Conservation (phyloP, 2,329 filamentous ascomycete genomes). For the Fusarium luffae region DNA sequence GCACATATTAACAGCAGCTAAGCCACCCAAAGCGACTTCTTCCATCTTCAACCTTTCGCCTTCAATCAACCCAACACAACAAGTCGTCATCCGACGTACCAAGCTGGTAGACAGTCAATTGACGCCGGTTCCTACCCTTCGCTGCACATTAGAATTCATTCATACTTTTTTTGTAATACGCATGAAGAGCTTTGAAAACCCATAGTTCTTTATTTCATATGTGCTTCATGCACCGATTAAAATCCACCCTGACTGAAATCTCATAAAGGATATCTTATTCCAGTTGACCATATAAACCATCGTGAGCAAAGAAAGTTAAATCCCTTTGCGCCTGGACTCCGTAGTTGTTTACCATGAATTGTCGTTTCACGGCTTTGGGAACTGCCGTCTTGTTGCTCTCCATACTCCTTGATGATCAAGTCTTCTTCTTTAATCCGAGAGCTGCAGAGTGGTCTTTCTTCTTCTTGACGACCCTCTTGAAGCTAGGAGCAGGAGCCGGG, state of each 20-base stretch:
- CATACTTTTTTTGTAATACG: no score
- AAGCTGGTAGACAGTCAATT: no score
- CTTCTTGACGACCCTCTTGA: conserved; percentile 82
- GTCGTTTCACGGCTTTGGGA: not conserved
- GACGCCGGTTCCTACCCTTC: no score
- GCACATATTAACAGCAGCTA: no score
- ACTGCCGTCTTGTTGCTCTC: rapidly evolving
- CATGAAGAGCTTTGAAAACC: not conserved
- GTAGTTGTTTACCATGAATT: not conserved
- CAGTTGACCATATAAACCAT: not conserved
- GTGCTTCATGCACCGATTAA: not conserved
- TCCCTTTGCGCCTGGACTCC: not conserved
- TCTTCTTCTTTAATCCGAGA: conserved; percentile 91
- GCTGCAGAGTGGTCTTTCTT: conserved; percentile 84
- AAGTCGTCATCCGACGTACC: no score
- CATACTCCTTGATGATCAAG: conserved; percentile 55
- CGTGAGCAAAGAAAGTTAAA: not conserved
- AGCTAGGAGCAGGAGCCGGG: conserved; percentile 54
- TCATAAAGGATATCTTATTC: not conserved
- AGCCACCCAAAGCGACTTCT: no score
- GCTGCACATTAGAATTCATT: no score
- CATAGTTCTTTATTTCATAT: not conserved
- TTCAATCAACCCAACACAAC: no score
- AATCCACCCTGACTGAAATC: not conserved
- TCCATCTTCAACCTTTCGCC: no score